Evolutionary conservation across 208 protist species (phyloP), one percentile per base, ranked within the genome.

Genomic region (Tritrichomonas musculus): DNA sequence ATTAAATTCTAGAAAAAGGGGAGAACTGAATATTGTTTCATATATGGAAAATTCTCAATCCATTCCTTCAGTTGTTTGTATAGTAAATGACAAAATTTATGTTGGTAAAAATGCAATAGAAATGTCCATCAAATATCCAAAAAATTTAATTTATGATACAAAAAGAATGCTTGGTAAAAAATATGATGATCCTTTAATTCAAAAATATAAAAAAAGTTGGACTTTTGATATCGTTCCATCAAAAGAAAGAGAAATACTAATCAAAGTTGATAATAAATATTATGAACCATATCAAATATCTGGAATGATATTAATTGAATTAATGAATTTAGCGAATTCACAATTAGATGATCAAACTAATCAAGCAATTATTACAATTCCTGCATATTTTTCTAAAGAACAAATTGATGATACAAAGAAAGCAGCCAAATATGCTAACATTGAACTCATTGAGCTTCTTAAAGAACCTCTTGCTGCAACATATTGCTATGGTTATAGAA

Each of bases 401-500:
- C 99, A 99, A 96, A 96, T 98, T 60, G 96, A 98, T 95, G 97
- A 98, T 9, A 99, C 98, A 17, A 99, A 99, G 96, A 97, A 98
- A 73, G 99, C 98, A 22, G 98, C 97, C 47, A 93, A 94, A 27
- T 99, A 99, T 82, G 97, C 98, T 33, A 98, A 98, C 25, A 95
- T 99, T 13, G 97, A 99, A 80, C 98, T 99, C 50, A 93, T 99
- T n/a, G 96, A 98, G 92, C 98, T 99, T 94, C 97, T 99, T 94
- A 99, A 99, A 96, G 98, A 99, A 96, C 98, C 98, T 25, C 99
- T 98, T 11, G 98, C 98, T 22, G 97, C 97, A 11, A 98, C 98
- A 33, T 97, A 99, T 92, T 98, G 97, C 66, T 99, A 99, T 96
- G 98, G 98, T 93, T 96, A 99, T 22, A 49, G 5, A 8, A 95